A percentile compares a stretch with the other conserved stretches of the same genome.
phyloP scores from a whole-genome alignment of 1,284 basidiomycete genomes.

The Phaffia rhodozyma region DNA sequence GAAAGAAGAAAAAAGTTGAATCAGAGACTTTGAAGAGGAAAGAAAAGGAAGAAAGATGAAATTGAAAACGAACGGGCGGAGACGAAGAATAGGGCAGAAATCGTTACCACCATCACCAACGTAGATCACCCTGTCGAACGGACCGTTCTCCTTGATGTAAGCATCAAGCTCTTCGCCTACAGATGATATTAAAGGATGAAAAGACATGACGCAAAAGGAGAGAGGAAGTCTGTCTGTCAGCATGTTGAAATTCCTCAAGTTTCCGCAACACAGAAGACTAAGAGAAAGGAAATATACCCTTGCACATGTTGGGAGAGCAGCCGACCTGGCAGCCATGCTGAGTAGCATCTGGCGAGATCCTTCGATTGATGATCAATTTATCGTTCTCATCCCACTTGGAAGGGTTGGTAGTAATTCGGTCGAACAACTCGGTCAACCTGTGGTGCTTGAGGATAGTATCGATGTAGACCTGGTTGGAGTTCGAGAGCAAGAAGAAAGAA shows the following conservation, averaged over 20 bases:
- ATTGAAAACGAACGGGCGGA: constrained; percentile 49
- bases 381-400: constrained; percentile 57
- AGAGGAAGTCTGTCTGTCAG: too few relatives aligned
- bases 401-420: constrained; percentile 84
- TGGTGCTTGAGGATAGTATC: constrained; percentile 74
- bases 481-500: constrained; percentile 81
- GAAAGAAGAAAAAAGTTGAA: neutral
- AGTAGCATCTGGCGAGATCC: constrained; percentile 53
- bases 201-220: neutral
- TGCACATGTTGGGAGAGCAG: constrained; percentile 96
- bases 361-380: constrained; percentile 60
- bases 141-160: constrained; percentile 54
- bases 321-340: constrained; percentile 81
- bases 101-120: constrained; percentile 93
- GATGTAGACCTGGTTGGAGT: constrained; percentile 89
- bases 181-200: neutral
- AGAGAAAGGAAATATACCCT: constrained; percentile 45
- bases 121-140: constrained; percentile 72
- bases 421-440: constrained; percentile 59
- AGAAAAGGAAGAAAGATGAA: neutral
- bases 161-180: constrained; percentile 75
- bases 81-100: constrained; percentile 77
- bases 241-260: neutral
- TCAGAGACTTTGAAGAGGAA: neutral
- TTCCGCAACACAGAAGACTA: neutral